These are phyloP conservation scores for Mycena latifolia DNA, from an alignment of 768 basidiomycete genomes.

Conservation along the genomic window DNA sequence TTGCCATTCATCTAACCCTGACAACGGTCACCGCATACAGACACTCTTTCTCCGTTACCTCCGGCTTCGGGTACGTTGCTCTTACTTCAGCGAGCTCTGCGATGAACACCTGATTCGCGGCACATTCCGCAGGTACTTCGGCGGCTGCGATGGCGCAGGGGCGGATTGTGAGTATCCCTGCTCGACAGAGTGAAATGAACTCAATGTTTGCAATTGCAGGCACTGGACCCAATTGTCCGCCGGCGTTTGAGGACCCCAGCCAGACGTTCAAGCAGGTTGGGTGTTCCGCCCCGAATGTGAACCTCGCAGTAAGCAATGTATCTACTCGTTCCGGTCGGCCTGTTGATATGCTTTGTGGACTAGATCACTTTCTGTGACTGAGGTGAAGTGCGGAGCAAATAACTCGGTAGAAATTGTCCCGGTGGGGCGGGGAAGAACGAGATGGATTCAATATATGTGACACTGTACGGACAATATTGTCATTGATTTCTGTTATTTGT, in stretches of 20 bases:
- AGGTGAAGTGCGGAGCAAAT: too few species aligned
- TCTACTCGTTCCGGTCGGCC: too few species aligned
- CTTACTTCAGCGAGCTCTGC: not conserved
- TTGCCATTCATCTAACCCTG: not conserved
- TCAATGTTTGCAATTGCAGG: conserved; percentile 41
- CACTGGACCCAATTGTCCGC: conserved; percentile 46
- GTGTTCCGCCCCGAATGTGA: conserved; percentile 51
- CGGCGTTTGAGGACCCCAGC: conserved; percentile 51
- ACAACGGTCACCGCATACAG: conserved; percentile 40
- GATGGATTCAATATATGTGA: too few species aligned
- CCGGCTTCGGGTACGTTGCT: conserved; percentile 52
- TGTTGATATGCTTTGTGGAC: too few species aligned
- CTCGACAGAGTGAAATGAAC: not conserved
- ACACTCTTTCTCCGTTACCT: conserved; percentile 53
- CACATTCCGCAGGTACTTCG: conserved; percentile 49
- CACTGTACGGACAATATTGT: too few species aligned
- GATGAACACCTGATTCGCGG: not conserved
- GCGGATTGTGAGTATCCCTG: conserved; percentile 51
- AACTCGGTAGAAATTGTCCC: too few species aligned
- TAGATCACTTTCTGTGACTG: too few species aligned
- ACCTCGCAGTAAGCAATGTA: conserved; percentile 19
- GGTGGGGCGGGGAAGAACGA: too few species aligned
- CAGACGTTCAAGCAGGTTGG: conserved; percentile 54
- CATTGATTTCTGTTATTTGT: too few species aligned
- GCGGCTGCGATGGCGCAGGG: conserved; percentile 57